Base-by-base conservation (phyloP, 164 flowering plant genomes). In the Sedum album region DNA sequence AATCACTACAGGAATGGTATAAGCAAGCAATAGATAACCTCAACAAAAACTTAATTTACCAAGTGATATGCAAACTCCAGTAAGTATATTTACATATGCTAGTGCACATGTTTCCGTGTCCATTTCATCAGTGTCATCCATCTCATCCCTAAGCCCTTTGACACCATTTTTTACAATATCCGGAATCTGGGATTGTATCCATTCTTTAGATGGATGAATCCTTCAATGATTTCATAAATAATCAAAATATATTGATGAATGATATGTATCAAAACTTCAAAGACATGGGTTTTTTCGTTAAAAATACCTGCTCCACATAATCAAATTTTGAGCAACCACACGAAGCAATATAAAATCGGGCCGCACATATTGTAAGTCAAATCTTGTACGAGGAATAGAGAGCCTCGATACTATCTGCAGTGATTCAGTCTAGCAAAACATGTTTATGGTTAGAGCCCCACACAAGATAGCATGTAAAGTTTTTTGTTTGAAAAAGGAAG, bases 341-440 rank as follows among this genome's bases (percentile, higher is more conserved):
- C 96, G 97, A 38, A 94, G 91, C 97, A 94, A 81, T 75, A 94
- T 84, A 77, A 94, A 91, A 73, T 94, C 99, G 75, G 99, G 99
- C 81, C 99, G 83, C 72, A 91, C 90, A 79, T 85, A 90, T 74
- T 90, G 97, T 85, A 94, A 78, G 66, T 85, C 91, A 77, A 86
- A 94, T 74, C 72, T 78, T 20, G 96, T 87, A 21, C 69, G 81
- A 38, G 99, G 99, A 72, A 92, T 81, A 33, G 89, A 84, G 73
- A 94, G 86, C 78, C 84, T 79, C 42, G 94, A 82, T 31, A 82
- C 84, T 39, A 85, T 74, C 63, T 75, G 81, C 71, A 82, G 82
- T 41, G 96, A 90, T 78, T 94, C 97, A 69, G 96, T 90, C 99
- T 94, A 88, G 62, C 18, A 26, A 28, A 1, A 11, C 33, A 57